Base-by-base conservation (phyloP, 2,329 filamentous ascomycete genomes). In the Phialophora expanda region DNA sequence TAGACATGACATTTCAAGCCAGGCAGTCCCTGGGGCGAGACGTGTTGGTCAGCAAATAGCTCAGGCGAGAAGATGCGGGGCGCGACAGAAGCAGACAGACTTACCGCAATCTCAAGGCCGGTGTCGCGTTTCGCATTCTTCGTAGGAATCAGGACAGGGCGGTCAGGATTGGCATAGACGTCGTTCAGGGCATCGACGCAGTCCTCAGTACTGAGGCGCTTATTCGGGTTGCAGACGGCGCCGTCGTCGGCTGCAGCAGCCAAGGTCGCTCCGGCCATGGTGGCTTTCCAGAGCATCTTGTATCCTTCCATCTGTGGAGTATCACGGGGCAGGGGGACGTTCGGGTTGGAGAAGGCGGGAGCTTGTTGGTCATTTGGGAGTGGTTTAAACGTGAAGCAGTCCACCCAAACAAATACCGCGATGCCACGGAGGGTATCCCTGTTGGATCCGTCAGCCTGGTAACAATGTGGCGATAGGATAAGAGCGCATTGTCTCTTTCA, bases 331-430 rank as follows among this genome's bases (percentile, higher is more conserved):
- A 66, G 34, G 5, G 24, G 38, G 9, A 66, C 64, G 17, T 54
- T 58, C 6, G 28, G 30, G 26, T 66, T 44, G 14, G 22, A 34
- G n/a, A 22, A 62, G 17, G 64, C 44, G 1, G 38, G 38, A 41
- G 54, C 32, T 44, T 66, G 58, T 55, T 66, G 54, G 4, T 59
- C 55, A 34, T 62, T 46, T 12, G 53, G 53, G 32, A 62, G 30
- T 9, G 64, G 64, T 17, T 26, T n/a, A 5, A 59, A 12, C n/a
- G 58, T 62, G 11, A 24, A 14, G 54, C 64, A 66, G 54, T 66
- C 54, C 22, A 59, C 30, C 22, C 41, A 62, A n/a, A 66, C 64
- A 34, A 66, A 62, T 8, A 59, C 48, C 8, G 56, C 64, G 17
- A 58, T 24, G 22, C 64, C 64, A 28, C 53, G 53, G 46, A 66